These are phyloP conservation scores for Alternaria sp. DNA, from an alignment of 2,329 filamentous ascomycete species.

Conservation along the genomic window DNA sequence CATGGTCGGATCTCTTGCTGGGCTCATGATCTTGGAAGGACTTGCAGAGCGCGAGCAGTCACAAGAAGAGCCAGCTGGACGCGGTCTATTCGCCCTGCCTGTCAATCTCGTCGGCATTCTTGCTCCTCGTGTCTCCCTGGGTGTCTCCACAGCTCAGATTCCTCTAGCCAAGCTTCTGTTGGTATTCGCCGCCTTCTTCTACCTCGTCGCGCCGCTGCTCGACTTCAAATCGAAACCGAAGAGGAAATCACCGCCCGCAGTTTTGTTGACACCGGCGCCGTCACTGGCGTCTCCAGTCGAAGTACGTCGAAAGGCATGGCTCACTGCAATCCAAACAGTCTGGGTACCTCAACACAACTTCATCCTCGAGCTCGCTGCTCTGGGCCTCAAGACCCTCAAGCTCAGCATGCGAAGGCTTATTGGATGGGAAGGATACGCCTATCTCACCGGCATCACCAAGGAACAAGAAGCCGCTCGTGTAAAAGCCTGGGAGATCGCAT, in stretches of 20 bases:
- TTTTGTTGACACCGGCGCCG: constrained; percentile 61
- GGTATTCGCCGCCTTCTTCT: constrained; percentile 61
- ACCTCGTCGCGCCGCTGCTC: constrained; percentile 64
- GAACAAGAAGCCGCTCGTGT: constrained; percentile 86
- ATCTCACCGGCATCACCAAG: constrained; percentile 78
- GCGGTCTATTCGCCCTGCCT: constrained; percentile 53
- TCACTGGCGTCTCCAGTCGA: constrained; percentile 83
- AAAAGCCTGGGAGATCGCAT: constrained; percentile 90
- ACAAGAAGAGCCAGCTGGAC: constrained; percentile 51
- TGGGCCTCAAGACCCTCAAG: constrained; percentile 81
- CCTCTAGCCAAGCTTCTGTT: constrained; percentile 59
- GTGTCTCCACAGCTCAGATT: constrained; percentile 40
- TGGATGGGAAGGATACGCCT: constrained; percentile 77
- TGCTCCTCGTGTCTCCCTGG: constrained; percentile 42
- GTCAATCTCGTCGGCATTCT: constrained; percentile 40
- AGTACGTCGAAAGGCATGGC: constrained; percentile 86
- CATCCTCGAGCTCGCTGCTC: constrained; percentile 80
- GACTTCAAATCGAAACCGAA: constrained; percentile 63
- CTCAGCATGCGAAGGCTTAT: constrained; percentile 80
- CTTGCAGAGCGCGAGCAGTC: constrained; percentile 68
- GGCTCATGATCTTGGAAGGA: constrained; percentile 89
- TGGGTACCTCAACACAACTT: constrained; percentile 90
- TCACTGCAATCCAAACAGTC: constrained; percentile 89
- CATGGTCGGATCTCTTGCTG: constrained; percentile 91
- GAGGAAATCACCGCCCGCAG: constrained; percentile 52